Evolutionary conservation across 2,329 filamentous ascomycete genomes (phyloP).

Genomic region (Xylariales sp.): DNA sequence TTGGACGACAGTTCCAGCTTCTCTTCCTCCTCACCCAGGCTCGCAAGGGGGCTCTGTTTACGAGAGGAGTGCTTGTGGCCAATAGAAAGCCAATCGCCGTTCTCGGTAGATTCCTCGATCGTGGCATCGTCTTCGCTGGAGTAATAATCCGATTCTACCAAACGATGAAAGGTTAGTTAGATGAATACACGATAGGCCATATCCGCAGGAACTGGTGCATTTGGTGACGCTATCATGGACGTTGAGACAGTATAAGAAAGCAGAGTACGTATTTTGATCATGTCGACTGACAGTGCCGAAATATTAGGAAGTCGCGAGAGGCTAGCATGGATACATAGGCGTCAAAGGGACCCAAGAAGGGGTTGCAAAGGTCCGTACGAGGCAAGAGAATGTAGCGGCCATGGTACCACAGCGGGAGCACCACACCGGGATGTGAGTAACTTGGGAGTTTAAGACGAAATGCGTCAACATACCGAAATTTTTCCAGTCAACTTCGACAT

Average conservation of each 20-base stretch:
- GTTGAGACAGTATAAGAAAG: background rate
- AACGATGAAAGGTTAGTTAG: background rate
- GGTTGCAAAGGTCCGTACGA: background rate
- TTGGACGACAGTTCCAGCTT: background rate
- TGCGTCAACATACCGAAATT: background rate
- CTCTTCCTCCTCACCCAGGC: background rate
- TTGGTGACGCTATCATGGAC: background rate
- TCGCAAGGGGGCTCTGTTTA: background rate
- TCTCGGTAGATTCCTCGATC: background rate
- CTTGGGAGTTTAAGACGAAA: background rate
- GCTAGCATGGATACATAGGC: no score
- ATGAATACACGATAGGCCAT: background rate
- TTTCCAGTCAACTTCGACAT: background rate
- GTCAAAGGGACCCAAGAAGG: background rate
- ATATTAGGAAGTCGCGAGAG: no score
- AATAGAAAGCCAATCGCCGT: background rate
- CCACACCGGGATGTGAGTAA: background rate
- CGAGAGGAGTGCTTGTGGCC: background rate
- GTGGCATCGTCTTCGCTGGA: constrained; percentile 1
- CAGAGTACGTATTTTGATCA: background rate
- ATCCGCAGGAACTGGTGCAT: background rate
- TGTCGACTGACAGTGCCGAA: no score
- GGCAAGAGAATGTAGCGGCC: background rate
- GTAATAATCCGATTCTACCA: background rate
- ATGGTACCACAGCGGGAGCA: background rate